phyloP scores from a whole-genome alignment of 306 rosid species.

The Quercus alba region DNA sequence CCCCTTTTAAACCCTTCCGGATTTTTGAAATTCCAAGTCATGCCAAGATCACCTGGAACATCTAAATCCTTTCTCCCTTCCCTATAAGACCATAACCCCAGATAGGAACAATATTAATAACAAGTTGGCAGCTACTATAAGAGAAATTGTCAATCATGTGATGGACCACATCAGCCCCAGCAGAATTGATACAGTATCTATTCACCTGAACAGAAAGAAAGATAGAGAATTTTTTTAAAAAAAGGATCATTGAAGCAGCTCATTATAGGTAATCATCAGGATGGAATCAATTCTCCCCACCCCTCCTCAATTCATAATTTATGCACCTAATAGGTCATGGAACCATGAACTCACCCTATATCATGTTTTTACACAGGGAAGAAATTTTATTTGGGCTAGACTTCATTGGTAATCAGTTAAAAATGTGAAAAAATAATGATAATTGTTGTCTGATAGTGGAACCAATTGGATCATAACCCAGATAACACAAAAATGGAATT shows the following conservation, averaged over 20 bases:
- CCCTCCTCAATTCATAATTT: background rate
- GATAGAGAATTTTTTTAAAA: background rate
- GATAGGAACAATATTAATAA: background rate
- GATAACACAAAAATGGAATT: background rate
- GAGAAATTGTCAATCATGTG: slow-evolving; percentile 75
- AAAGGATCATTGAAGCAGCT: background rate
- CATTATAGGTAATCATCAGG: background rate
- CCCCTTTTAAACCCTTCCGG: background rate
- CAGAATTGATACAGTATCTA: slow-evolving; percentile 43
- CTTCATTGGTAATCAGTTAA: background rate
- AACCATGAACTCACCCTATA: background rate
- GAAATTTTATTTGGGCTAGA: background rate
- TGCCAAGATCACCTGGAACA: background rate
- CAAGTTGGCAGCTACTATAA: slow-evolving; percentile 15
- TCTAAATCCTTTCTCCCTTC: background rate
- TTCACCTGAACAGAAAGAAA: slow-evolving; percentile 51
- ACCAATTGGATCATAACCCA: background rate
- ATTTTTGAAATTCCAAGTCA: background rate
- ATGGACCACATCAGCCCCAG: slow-evolving; percentile 75
- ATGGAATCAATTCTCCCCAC: background rate
- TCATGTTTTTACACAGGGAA: background rate
- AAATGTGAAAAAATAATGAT: background rate
- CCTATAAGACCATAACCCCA: too few species aligned
- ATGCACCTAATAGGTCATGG: background rate
- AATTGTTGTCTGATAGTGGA: background rate